Evolutionary conservation across 805 yeast genomes (phyloP), one percentile per base, ranked within the genome.

Genomic region (Teunomyces aglyptinius): DNA sequence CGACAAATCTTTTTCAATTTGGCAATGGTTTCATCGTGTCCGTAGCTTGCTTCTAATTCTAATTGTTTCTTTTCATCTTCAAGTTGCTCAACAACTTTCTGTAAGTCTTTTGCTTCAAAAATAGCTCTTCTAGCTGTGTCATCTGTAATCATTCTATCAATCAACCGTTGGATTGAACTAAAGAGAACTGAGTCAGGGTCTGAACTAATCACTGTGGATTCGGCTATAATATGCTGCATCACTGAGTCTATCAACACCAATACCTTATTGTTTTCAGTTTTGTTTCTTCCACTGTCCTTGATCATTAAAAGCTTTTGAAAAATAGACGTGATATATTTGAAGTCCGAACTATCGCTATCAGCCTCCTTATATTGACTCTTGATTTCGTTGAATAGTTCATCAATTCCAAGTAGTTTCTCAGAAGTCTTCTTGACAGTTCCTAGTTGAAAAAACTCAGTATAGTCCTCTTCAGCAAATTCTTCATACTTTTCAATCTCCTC

Each of bases 401-500:
- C 54, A 38, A 41, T 27, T 7, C 43, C 47, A 27, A 43, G 48
- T 11, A 19, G 36, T 10, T 43, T 50, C n/a, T 46, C 43, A 5
- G 41, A 48, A 16, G 42, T 32, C 5, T 43, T 49, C 7, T 46
- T 34, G 5, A 45, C 39, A 22, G 27, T 49, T 49, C 15, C 42
- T 18, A 48, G 27, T 34, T 48, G 42, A 33, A 55, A 48, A 12
- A 60, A 51, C n/a, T 58, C 61, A 18, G 57, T 56, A 45, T 61
- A 68, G 47, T 72, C 77, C 20, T 69, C 75, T 45, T 68, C 74
- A 1, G 73, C 76, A 45, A 51, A 63, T 2, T 51, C 58, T 48
- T 71, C 73, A 48, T 68, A 73, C 38, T 61, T 62, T 19, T 69
- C 71, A 19, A 71, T 68, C 43, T 68, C 73, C 24, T 65, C 67